Conservation (phyloP, 441 rosid species). For the Brassica balearica region DNA sequence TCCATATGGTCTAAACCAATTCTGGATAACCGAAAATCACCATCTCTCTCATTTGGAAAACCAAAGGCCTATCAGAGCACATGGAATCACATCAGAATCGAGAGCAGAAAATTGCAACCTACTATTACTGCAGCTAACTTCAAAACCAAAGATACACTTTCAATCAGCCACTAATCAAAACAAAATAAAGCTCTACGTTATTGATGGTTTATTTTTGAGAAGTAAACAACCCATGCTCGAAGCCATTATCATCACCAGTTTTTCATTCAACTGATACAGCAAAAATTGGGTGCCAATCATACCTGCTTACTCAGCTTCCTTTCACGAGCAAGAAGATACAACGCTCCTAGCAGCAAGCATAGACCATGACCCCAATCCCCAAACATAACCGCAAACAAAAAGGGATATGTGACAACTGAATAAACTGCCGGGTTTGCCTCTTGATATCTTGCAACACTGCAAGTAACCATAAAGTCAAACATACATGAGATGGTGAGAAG, state of each 20-base stretch:
- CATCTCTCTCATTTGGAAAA: constrained; percentile 11
- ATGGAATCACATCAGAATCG: constrained; percentile 9
- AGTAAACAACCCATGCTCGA: constrained; percentile 23
- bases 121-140: constrained; percentile 14
- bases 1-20: background rate
- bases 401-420: constrained; percentile 85
- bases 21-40: background rate
- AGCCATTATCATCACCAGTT: constrained; percentile 5
- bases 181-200: constrained; percentile 11
- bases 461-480: constrained; percentile 41
- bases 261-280: constrained; percentile 16
- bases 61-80: constrained; percentile 11
- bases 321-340: constrained; percentile 85
- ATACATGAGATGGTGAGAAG: constrained; percentile 39
- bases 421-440: constrained; percentile 99
- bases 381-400: constrained; percentile 98
- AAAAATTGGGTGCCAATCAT: constrained; percentile 38
- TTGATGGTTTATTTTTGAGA: background rate
- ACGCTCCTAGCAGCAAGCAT: constrained; percentile 89
- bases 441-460: constrained; percentile 94
- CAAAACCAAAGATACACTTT: constrained; percentile 14
- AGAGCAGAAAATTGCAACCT: constrained; percentile 25
- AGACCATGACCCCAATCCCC: constrained; percentile 99
- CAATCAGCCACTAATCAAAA: constrained; percentile 25
- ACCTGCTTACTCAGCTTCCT: constrained; percentile 80